phyloP scores from a whole-genome alignment of 2,329 filamentous ascomycete genomes.

The Raffaelea ambrosiae region DNA sequence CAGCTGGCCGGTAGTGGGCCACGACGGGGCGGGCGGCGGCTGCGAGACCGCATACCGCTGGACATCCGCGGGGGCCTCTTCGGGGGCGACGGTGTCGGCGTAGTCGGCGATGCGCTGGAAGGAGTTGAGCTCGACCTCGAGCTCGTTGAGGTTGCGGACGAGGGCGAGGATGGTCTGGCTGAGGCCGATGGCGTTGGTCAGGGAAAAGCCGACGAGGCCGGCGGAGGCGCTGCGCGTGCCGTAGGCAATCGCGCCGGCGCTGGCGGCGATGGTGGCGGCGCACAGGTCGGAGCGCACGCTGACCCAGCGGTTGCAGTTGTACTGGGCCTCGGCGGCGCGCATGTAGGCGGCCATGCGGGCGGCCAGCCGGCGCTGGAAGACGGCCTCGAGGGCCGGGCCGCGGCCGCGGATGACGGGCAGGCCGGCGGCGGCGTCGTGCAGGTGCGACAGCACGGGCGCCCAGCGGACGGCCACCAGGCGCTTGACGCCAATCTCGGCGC shows the following conservation, averaged over 20 bases:
- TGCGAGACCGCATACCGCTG: no score
- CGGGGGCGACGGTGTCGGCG: constrained; percentile 17
- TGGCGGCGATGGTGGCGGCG: constrained; percentile 81
- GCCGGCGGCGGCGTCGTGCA: constrained; percentile 19
- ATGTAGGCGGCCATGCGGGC: constrained; percentile 20
- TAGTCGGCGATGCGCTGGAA: constrained; percentile 22
- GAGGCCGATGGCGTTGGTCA: constrained; percentile 45
- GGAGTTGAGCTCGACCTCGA: constrained; percentile 49
- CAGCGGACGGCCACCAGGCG: constrained; percentile 30
- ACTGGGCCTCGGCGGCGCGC: constrained; percentile 21
- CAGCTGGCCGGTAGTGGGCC: constrained; percentile 16
- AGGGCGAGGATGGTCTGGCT: constrained; percentile 42
- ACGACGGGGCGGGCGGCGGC: constrained; percentile 17
- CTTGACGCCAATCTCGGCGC: constrained; percentile 33
- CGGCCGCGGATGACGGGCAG: constrained; percentile 43
- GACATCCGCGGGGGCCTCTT: constrained; percentile 1
- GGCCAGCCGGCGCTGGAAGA: constrained; percentile 20
- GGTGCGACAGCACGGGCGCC: constrained; percentile 41
- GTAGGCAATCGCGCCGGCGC: constrained; percentile 60
- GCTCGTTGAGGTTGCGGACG: constrained; percentile 45
- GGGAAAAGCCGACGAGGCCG: constrained; percentile 47
- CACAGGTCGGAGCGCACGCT: constrained; percentile 79
- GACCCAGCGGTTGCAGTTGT: constrained; percentile 81
- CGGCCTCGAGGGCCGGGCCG: constrained; percentile 13
- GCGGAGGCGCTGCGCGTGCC: constrained; percentile 40